Base-by-base conservation (phyloP, 371 early-diverging fungal species). In the Entomophthora muscae region DNA sequence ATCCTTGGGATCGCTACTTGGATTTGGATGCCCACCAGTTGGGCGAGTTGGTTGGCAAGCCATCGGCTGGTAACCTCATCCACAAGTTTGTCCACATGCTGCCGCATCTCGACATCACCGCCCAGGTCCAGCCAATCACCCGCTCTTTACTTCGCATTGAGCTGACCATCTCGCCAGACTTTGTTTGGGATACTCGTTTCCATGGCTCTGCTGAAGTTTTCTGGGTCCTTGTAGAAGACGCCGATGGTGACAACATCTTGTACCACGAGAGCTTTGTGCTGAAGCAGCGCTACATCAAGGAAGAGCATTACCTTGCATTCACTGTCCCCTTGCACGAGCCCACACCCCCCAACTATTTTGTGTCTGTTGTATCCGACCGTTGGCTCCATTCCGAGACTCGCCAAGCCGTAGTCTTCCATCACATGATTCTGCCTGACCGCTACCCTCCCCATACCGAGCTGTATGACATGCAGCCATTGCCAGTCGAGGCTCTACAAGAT, bases 211-310 rank as follows among this genome's bases (percentile, higher is more conserved):
- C 88, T 0, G 93, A 95, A 72, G 76, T 81, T 1, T 98, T 95
- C 72, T 96, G 94, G 95, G 76, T 98, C 42, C 66, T 89, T 53
- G 90, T 95, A 2, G 95, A 93, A 72, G 95, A 95, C 71, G 89
- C 85, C 0, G 95, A 95, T 71, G 88, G 89, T 51, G 91, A 93
- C 68, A 76, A 77, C 65, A 83, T 98, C 32, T 72, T 96, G 62
- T 87, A 90, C 69, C 82, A 85, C 65, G 97, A 98, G 68, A 76
- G 76, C 28, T 91, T 96, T 69, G 78, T 96, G 22, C 73, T 96
- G 52, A 90, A 86, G 74, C 79, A 82, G 58, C 72, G 74, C 29
- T 88, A 87, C 61, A 82, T 80, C 0, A 71, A 72, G 53, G 85
- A 84, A 64, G 87, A 86, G 55, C 87, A 89, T 65, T 57, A 74